Percentiles rank a stretch among this genome's conserved stretches.
phyloP scores from a whole-genome alignment of 805 yeast species.

The Candida schatavii region DNA sequence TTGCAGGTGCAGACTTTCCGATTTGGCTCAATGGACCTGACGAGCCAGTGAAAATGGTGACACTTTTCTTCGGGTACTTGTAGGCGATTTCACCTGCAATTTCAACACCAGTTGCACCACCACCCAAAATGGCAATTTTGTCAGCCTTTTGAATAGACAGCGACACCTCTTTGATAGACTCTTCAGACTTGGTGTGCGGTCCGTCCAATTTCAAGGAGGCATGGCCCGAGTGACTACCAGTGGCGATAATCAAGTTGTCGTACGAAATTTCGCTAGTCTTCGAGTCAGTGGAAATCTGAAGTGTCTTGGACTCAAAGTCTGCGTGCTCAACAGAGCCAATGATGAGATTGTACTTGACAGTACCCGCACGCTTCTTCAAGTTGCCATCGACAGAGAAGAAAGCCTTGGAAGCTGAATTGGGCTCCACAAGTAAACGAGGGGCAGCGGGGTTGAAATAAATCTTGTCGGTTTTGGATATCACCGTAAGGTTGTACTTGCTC shows the following conservation, averaged over 20 bases:
- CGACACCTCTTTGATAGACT: conserved; percentile 15
- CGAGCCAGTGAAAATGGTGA: conserved; percentile 27
- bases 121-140: conserved; percentile 37
- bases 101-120: conserved; percentile 40
- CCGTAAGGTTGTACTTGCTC: conserved; percentile 14
- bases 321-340: conserved; percentile 24
- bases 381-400: conserved; percentile 16
- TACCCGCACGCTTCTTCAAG: conserved; percentile 15
- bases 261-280: conserved; percentile 13
- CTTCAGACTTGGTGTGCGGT: conserved; percentile 12
- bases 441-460: conserved; percentile 24
- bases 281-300: conserved; percentile 10
- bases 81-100: conserved; percentile 34
- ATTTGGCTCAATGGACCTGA: conserved; percentile 14
- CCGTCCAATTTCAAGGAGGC: conserved; percentile 26
- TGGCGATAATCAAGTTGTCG: conserved; percentile 34
- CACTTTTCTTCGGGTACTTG: conserved; percentile 13
- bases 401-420: conserved; percentile 15
- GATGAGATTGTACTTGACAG: conserved; percentile 16
- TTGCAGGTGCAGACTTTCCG: conserved; percentile 13
- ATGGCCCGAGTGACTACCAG: conserved; percentile 24
- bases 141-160: conserved; percentile 18
- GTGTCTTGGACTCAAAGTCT: conserved; percentile 20
- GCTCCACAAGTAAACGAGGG: conserved; percentile 33
- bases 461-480: conserved; percentile 24